Conservation (phyloP, 1,284 basidiomycete species). For the Ceratobasidium sp. region DNA sequence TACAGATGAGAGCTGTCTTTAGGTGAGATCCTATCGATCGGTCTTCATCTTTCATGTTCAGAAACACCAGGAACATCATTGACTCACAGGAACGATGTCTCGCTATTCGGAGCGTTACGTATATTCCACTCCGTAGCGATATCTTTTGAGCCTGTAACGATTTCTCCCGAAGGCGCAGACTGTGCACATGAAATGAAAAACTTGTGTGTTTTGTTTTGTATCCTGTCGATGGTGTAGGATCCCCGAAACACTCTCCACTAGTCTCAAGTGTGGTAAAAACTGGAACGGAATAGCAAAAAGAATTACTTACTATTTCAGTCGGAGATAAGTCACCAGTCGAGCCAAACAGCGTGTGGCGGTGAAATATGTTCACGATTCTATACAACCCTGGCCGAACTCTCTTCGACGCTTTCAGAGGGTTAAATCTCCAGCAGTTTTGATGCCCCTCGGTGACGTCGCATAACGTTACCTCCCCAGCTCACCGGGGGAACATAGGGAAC, state of each 20-base stretch:
- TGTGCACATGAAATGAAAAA: background rate
- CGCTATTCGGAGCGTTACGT: background rate
- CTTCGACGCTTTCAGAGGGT: background rate
- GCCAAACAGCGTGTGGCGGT: background rate
- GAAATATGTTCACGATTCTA: background rate
- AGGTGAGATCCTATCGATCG: background rate
- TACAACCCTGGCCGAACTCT: background rate
- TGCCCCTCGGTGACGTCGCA: background rate
- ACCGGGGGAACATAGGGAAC: conserved; percentile 39
- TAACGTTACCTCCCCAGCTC: conserved; percentile 9
- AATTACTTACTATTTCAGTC: background rate
- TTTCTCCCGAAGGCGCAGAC: background rate
- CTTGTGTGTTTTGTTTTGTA: conserved; percentile 4
- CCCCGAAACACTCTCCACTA: conserved; percentile 2
- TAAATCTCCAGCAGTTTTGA: background rate
- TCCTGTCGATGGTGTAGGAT: conserved; percentile 6
- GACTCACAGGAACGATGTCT: background rate
- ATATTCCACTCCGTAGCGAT: background rate
- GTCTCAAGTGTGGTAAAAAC: background rate
- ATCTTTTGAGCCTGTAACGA: background rate
- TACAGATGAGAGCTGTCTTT: background rate
- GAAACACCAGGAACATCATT: background rate
- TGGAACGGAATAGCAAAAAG: no score
- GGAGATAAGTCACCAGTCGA: background rate
- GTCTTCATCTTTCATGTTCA: background rate